Base-by-base conservation (phyloP, 768 basidiomycete species). In the Mycena latifolia region DNA sequence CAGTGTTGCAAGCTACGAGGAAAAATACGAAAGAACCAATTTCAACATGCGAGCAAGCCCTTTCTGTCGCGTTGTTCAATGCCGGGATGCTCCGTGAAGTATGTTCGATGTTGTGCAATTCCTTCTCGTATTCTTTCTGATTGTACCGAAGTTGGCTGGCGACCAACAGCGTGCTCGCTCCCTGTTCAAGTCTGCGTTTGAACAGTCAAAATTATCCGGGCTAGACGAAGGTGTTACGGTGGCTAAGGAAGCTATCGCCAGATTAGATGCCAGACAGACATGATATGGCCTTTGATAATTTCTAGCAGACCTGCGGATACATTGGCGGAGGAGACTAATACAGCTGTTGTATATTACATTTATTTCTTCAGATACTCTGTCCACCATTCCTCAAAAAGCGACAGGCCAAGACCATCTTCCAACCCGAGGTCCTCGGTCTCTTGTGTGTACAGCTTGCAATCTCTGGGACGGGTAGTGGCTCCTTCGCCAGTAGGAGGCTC, bases 381-480 rank as follows among this genome's bases (percentile, higher is more conserved):
- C 94, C 95, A 98, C 95, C 96, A 97, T 67, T 90, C 87, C 74
- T 91, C 92, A 74, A 98, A 98, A 27, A 87, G 77, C 4, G 85
- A 85, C 55, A 89, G 83, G 7, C 84, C 86, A 41, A 93, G 80
- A 1, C 88, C 88, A 50, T 87, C 86, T 45, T 84, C 83, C 25
- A 89, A 70, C 14, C 84, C 85, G 27, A 98, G 75, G 55, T 84
- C 83, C 60, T 91, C 88, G n/a, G 94, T 92, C 73, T 91, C 91
- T 56, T 81, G 82, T 15, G 91, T 91, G 67, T 92, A 90, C 35
- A 98, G 79, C 68, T 89, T 91, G 65, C 92, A 92, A 73, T 98
- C 91, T 63, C 82, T 85, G 5, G 96, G 96, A 3, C 96, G 86
- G 11, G 86, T 82, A 3, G 92, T 92, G 20, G 89, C 92, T 5